Evolutionary conservation across 768 basidiomycete genomes (phyloP).

Genomic region (Cyclocybe aegerita): DNA sequence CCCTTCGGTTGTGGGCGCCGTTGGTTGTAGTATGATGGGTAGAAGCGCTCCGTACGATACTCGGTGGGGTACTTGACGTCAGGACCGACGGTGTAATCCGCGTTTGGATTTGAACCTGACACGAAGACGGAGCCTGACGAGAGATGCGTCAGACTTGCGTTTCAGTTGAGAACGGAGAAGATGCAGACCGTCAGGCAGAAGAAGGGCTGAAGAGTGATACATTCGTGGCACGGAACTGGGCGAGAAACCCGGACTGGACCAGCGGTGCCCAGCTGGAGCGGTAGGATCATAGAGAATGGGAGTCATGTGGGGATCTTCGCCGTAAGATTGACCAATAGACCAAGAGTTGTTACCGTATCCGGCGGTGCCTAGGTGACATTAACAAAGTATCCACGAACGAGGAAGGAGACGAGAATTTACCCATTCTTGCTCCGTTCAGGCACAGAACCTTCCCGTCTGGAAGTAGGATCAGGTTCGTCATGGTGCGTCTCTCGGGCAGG

Average conservation of each 20-base stretch:
- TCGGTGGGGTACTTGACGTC: conserved; percentile 63
- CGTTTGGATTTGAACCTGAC: conserved; percentile 81
- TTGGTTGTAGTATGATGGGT: conserved; percentile 66
- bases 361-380: conserved; percentile 46
- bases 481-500: conserved; percentile 63
- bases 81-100: conserved; percentile 53
- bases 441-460: conserved; percentile 68
- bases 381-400: conserved; percentile 19
- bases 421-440: conserved; percentile 66
- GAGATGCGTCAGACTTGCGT: not conserved
- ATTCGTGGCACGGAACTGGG: conserved; percentile 63
- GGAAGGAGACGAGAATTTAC: conserved; percentile 32
- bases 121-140: conserved; percentile 61
- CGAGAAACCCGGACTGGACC: conserved; percentile 59
- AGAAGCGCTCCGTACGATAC: conserved; percentile 74
- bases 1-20: conserved; percentile 59
- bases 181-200: not conserved
- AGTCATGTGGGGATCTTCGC: conserved; percentile 52
- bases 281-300: conserved; percentile 64
- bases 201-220: conserved; percentile 68
- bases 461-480: conserved; percentile 70
- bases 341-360: conserved; percentile 58
- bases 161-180: not conserved
- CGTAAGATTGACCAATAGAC: conserved; percentile 61
- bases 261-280: conserved; percentile 55